Evolutionary conservation across 176 grass and related monocot species (phyloP).

Genomic region (Zea mays): Zm-B73-REFERENCE-NAM-5.0 NC_050105.1:11799501-11800000

Average conservation of each 20-base stretch:
- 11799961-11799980: conserved; percentile 5
- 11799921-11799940: conserved; percentile 17
- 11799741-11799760: not conserved
- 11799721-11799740: not conserved
- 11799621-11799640: conserved; percentile 39
- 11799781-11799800: not conserved
- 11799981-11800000: not conserved
- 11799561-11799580: conserved; percentile 39
- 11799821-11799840: conserved; percentile 5
- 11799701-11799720: conserved; percentile 13
- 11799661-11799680: conserved; percentile 21
- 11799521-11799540: conserved; percentile 62
- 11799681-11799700: conserved; percentile 26
- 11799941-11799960: not conserved
- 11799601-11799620: conserved; percentile 39
- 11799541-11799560: conserved; percentile 15
- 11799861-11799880: not conserved
- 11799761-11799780: not conserved
- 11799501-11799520: conserved; percentile 54
- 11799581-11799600: conserved; percentile 20
- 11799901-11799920: not conserved
- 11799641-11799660: conserved; percentile 33
- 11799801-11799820: not conserved
- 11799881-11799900: not conserved
- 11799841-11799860: not conserved